phyloP scores from a whole-genome alignment of 306 rosid genomes.

The Mimosa pudica region DNA sequence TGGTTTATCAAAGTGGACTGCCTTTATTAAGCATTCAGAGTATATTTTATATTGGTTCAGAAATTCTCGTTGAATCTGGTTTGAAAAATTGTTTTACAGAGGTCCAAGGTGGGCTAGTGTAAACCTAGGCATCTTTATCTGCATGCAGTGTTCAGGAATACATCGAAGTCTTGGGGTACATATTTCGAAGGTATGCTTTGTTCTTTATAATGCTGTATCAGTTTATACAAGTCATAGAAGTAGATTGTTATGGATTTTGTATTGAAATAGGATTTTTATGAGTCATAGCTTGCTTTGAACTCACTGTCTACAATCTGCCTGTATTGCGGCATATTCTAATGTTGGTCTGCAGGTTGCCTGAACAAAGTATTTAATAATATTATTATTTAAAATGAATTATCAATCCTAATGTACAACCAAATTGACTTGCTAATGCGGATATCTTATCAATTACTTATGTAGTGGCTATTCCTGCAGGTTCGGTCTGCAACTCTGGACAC shows the following conservation, averaged over 20 bases:
- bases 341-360: background rate
- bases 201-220: background rate
- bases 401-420: background rate
- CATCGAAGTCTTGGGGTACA: constrained; percentile 98
- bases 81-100: constrained; percentile 53
- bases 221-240: background rate
- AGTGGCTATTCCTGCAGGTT: constrained; percentile 63
- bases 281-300: background rate
- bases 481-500: constrained; percentile 98
- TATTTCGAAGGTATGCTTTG: constrained; percentile 76
- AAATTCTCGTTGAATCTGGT: constrained; percentile 15
- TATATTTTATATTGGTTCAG: constrained; percentile 1
- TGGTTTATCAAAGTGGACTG: background rate
- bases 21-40: constrained; percentile 12
- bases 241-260: constrained; percentile 5
- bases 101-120: constrained; percentile 99
- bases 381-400: background rate
- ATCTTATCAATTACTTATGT: constrained; percentile 21
- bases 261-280: constrained; percentile 14
- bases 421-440: background rate
- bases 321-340: constrained; percentile 5
- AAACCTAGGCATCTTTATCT: constrained; percentile 92
- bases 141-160: constrained; percentile 98
- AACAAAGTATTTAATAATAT: background rate
- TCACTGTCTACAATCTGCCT: background rate